Evolutionary conservation across 768 basidiomycete genomes (phyloP), one percentile per base, ranked within the genome.

Genomic region (Serpula lacrymans): DNA sequence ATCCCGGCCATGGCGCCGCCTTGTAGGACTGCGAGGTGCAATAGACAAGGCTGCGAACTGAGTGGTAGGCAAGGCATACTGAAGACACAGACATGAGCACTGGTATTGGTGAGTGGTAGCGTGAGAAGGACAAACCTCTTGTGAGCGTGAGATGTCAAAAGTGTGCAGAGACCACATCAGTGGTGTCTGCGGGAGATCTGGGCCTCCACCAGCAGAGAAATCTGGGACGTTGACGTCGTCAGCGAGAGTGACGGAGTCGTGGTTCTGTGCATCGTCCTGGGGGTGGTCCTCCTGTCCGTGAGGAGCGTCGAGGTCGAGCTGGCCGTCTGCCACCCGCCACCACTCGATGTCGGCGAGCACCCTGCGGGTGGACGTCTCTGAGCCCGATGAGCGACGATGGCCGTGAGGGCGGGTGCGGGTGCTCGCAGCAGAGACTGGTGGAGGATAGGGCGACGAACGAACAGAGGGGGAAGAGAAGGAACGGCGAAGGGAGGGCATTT

Each of bases 331-430:
- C 50, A 89, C 86, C 53, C 71, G 77, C 87, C 87, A 89, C 87
- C 88, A 90, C 60, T 88, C 87, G 55, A 90, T 83, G 68, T 90
- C 88, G 24, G 84, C 87, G 46, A 90, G 73, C 51, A 90, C 84
- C 51, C 85, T 74, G 57, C 88, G 74, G 48, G 61, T 69, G 50
- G 58, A 61, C 25, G 75, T 77, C 55, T 84, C 80, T 51, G 85
- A 84, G 46, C 77, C 82, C 16, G 80, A 79, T 10, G 83, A 75
- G 45, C 86, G 80, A 55, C 83, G 75, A 6, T 64, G 61, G 39
- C 55, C 57, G 24, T 55, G 60, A 35, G 48, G 50, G 23, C 45
- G 46, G 42, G 75, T 64, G 29, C 77, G 61, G 37, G 55, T 62
- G 40, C 35, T 39, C 12, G 46, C 20, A 34, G 63, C 67, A 36